phyloP scores from a whole-genome alignment of 495 filamentous ascomycete species.

The Trichocladium uniseriatum region DNA sequence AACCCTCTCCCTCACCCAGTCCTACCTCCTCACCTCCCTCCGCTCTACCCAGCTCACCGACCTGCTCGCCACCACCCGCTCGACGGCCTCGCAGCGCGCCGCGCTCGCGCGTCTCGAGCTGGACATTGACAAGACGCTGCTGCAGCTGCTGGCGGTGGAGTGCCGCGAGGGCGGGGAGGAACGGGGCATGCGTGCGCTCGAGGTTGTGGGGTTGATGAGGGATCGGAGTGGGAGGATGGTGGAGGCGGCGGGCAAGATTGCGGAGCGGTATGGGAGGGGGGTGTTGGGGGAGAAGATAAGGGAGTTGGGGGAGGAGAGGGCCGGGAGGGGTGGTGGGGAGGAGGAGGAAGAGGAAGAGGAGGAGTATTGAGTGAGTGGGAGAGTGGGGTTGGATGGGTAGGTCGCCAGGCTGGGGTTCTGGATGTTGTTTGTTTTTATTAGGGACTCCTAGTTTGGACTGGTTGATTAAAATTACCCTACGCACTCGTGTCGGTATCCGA shows the following conservation, averaged over 20 bases:
- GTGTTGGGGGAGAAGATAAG: constrained; percentile 81
- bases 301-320: constrained; percentile 58
- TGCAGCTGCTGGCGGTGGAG: constrained; percentile 84
- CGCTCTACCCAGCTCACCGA: constrained; percentile 64
- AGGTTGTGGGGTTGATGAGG: constrained; percentile 65
- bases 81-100: constrained; percentile 49
- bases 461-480: too few relatives aligned
- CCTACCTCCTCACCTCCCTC: constrained; percentile 65
- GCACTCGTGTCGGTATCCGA: too few relatives aligned
- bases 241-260: constrained; percentile 76
- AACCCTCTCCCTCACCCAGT: constrained; percentile 55
- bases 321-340: constrained; percentile 48
- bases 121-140: constrained; percentile 74
- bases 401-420: neutral
- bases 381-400: constrained; percentile 6
- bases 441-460: too few relatives aligned
- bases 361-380: neutral
- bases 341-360: constrained; percentile 13
- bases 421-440: neutral
- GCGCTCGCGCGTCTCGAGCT: constrained; percentile 61
- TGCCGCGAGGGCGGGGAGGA: constrained; percentile 81
- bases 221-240: constrained; percentile 76
- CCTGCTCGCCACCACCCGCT: constrained; percentile 37
- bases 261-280: constrained; percentile 63
- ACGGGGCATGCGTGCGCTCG: constrained; percentile 84